These are phyloP conservation scores for Boletus rex-veris DNA, from an alignment of 768 basidiomycete genomes.

Conservation along the genomic window DNA sequence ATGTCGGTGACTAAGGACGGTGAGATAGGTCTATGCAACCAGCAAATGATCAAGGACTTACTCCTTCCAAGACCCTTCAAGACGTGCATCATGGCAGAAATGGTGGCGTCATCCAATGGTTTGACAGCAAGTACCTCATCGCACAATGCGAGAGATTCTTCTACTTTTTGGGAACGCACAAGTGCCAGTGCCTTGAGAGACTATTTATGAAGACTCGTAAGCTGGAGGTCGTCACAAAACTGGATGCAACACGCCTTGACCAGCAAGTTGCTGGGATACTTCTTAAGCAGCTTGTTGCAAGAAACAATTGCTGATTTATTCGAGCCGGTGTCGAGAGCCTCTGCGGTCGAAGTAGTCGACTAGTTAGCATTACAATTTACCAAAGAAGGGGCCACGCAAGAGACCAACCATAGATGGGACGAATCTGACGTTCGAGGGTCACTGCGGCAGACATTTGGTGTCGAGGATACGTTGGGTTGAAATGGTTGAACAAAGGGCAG, in stretches of 20 bases:
- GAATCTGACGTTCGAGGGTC: conserved; percentile 77
- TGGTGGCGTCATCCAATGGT: conserved; percentile 67
- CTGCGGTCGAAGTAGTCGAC: conserved; percentile 35
- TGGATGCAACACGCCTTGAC: conserved; percentile 50
- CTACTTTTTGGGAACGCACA: conserved; percentile 80
- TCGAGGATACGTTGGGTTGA: background rate
- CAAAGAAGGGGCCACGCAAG: background rate
- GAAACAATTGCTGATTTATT: conserved; percentile 83
- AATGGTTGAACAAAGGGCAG: conserved; percentile 1
- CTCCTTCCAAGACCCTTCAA: conserved; percentile 73
- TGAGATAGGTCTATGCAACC: background rate
- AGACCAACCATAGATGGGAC: conserved; percentile 74
- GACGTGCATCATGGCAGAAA: conserved; percentile 82
- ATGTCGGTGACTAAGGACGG: conserved; percentile 61
- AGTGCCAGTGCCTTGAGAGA: conserved; percentile 82
- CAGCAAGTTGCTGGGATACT: conserved; percentile 70
- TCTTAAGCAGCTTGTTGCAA: conserved; percentile 87
- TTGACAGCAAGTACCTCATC: conserved; percentile 76
- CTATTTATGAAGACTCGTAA: conserved; percentile 37
- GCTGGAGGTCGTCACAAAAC: background rate
- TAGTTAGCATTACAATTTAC: conserved; percentile 1
- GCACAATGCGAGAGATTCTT: conserved; percentile 73
- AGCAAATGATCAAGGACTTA: conserved; percentile 24
- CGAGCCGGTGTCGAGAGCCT: conserved; percentile 81
- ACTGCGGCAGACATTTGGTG: conserved; percentile 44